A percentile compares a stretch with the other conserved stretches of the same genome.
Evolutionary conservation across 2,329 filamentous ascomycete genomes (phyloP).

Genomic region (Tolypocladium tropicale): DNA sequence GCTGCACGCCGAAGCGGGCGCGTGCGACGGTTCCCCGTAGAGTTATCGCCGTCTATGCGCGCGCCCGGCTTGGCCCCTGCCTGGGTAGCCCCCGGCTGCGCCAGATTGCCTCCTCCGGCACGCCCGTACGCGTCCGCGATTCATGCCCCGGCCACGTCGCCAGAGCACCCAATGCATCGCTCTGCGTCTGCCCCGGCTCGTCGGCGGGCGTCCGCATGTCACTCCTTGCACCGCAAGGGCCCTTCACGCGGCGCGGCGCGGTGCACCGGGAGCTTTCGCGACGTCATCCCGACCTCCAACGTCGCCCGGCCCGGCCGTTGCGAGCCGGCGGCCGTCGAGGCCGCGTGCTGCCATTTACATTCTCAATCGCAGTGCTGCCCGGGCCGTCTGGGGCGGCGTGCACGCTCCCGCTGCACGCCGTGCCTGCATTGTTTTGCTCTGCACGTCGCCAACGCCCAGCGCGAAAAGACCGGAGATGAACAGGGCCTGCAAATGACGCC

Average conservation of each 20-base stretch:
- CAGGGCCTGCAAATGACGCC: background rate
- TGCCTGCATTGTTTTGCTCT: background rate
- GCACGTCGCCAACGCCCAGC: background rate
- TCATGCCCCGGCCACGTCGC: background rate
- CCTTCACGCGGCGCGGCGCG: background rate
- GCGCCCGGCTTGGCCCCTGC: background rate
- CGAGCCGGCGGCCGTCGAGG: background rate
- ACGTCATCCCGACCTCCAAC: background rate
- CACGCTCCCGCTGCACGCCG: background rate
- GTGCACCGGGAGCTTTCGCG: background rate
- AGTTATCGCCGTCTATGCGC: conserved; percentile 6
- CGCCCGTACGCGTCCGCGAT: background rate
- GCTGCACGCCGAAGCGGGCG: conserved; percentile 1
- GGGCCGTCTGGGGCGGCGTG: background rate
- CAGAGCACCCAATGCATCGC: background rate
- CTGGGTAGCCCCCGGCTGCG: conserved; percentile 1
- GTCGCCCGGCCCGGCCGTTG: background rate
- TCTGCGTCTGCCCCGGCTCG: background rate
- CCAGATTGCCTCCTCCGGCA: background rate
- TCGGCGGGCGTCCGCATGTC: background rate
- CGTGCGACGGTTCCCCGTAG: background rate
- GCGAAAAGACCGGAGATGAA: background rate
- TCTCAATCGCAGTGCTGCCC: background rate
- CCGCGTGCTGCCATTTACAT: background rate
- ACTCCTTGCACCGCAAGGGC: background rate